Percentiles rank a stretch among this genome's conserved stretches.
These are phyloP conservation scores for Mortierella alpina DNA, from an alignment of 192 early-diverging fungal species.

Conservation along the genomic window DNA sequence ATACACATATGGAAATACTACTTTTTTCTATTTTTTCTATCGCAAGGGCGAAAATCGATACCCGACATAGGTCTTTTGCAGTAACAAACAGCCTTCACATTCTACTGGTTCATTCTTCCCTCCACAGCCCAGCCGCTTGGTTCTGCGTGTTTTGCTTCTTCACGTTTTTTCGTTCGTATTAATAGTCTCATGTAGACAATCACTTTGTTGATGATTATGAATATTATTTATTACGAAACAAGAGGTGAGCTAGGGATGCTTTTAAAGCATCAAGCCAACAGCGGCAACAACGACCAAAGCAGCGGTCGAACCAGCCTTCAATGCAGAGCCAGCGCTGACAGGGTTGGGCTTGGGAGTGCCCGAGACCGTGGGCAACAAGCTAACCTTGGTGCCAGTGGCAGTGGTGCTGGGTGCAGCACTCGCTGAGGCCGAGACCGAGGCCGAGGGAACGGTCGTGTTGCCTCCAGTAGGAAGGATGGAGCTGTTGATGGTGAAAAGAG, in stretches of 20 bases:
- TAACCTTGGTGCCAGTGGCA: neutral
- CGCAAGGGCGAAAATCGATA: too few relatives aligned
- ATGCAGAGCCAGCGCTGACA: constrained; percentile 19
- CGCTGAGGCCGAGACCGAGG: neutral
- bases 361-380: neutral
- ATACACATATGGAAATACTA: too few relatives aligned
- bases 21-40: too few relatives aligned
- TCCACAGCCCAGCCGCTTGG: too few relatives aligned
- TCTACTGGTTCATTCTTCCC: too few relatives aligned
- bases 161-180: too few relatives aligned
- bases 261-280: constrained; percentile 39
- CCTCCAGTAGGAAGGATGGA: constrained; percentile 5
- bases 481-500: constrained; percentile 40
- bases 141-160: too few relatives aligned
- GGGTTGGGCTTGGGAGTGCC: neutral
- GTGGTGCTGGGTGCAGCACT: neutral
- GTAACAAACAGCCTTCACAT: too few relatives aligned
- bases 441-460: neutral
- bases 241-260: neutral
- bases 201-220: too few relatives aligned
- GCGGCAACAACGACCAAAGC: constrained; percentile 40
- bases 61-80: too few relatives aligned
- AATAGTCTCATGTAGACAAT: too few relatives aligned
- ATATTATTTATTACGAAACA: neutral
- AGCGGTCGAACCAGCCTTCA: constrained; percentile 44